These are phyloP conservation scores for Salinomyces thailandicus DNA, from an alignment of 2,329 filamentous ascomycete genomes.

Conservation along the genomic window DNA sequence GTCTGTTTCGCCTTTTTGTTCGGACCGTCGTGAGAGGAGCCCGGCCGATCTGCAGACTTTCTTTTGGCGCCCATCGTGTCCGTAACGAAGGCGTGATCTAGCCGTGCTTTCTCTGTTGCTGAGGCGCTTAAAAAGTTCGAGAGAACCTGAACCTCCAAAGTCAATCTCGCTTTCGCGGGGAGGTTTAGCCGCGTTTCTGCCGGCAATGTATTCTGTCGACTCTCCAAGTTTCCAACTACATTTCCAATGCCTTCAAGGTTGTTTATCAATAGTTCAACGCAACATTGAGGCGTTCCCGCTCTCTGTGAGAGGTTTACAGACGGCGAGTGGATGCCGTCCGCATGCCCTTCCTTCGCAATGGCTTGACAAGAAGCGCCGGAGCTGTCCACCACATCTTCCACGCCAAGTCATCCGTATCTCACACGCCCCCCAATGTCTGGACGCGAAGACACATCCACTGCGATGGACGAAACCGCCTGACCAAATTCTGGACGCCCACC, in stretches of 20 bases:
- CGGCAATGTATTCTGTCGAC: no score
- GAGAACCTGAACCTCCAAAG: no score
- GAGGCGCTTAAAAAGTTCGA: slow-evolving; percentile 1
- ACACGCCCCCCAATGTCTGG: no score
- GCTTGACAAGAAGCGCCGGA: slow-evolving; percentile 5
- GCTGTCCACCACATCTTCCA: not conserved
- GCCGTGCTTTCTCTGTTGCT: not conserved
- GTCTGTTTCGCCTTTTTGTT: slow-evolving; percentile 22
- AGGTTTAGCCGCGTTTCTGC: not conserved
- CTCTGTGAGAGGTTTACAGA: not conserved
- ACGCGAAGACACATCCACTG: slow-evolving; percentile 28
- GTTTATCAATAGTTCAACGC: no score
- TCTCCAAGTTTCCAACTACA: no score
- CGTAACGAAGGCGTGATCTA: not conserved
- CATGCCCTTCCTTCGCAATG: slow-evolving; percentile 7
- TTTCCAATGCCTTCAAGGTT: no score
- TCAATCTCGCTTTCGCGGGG: not conserved
- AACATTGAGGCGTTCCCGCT: not conserved
- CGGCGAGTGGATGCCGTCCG: slow-evolving; percentile 3
- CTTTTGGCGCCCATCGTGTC: slow-evolving; percentile 25
- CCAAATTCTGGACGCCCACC: slow-evolving; percentile 69
- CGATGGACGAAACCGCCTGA: slow-evolving; percentile 52
- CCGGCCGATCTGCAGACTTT: slow-evolving; percentile 21
- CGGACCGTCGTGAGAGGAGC: slow-evolving; percentile 11
- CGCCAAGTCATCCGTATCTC: not conserved